A percentile compares a stretch with the other conserved stretches of the same genome.
Conservation (phyloP, 768 basidiomycete species). For the Neoboletus magnificus region DNA sequence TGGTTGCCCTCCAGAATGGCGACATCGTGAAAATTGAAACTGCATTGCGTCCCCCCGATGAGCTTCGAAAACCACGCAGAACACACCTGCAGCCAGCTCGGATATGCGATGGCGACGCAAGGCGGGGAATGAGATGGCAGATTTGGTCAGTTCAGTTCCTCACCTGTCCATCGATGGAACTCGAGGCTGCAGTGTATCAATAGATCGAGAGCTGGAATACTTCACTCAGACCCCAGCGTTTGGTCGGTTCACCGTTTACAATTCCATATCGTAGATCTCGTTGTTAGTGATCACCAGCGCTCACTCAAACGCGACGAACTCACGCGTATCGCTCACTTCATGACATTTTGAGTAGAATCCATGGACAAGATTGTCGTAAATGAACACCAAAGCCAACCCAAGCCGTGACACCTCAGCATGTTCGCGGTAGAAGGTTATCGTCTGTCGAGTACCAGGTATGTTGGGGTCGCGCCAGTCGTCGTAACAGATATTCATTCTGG, state of each 20-base stretch:
- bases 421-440: background rate
- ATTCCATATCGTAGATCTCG: background rate
- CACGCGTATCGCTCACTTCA: background rate
- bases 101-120: background rate
- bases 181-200: too few relatives aligned
- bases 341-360: background rate
- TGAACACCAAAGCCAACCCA: background rate
- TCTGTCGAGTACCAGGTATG: background rate
- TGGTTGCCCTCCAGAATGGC: background rate
- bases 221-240: background rate
- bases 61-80: background rate
- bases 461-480: background rate
- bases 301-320: background rate
- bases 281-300: background rate
- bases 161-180: background rate
- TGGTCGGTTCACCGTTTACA: background rate
- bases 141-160: background rate
- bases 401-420: too few relatives aligned
- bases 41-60: background rate
- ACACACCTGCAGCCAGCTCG: background rate
- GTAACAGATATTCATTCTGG: background rate
- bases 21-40: background rate
- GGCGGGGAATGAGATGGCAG: background rate
- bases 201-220: background rate
- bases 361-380: background rate